A percentile compares a stretch with the other conserved stretches of the same genome.
These are phyloP conservation scores for Sphenostylis stenocarpa DNA, from an alignment of 306 rosid genomes.

Conservation along the genomic window DNA sequence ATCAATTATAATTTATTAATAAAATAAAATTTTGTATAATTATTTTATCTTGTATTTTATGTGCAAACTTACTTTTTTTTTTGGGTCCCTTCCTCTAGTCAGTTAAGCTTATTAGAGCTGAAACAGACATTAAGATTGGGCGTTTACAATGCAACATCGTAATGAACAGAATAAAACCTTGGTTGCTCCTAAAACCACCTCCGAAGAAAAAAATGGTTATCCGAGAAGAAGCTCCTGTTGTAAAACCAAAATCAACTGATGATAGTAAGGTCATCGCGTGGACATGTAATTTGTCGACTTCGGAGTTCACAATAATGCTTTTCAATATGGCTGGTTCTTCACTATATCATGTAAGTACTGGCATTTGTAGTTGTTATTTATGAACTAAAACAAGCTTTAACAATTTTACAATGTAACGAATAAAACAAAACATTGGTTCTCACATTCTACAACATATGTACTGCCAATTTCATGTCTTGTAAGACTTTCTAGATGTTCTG, in stretches of 20 bases:
- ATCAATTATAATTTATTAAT: too few relatives aligned
- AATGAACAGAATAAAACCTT: conserved; percentile 68
- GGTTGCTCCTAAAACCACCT: conserved; percentile 65
- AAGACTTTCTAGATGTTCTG: too few relatives aligned
- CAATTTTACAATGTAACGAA: background rate
- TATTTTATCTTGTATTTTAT: too few relatives aligned
- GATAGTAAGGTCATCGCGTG: conserved; percentile 62
- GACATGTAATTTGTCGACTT: conserved; percentile 82
- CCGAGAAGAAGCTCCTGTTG: conserved; percentile 56
- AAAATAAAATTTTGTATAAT: too few relatives aligned
- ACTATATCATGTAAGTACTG: conserved; percentile 71
- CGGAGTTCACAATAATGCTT: conserved; percentile 71
- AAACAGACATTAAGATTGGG: conserved; percentile 82
- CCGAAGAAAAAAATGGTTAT: conserved; percentile 78
- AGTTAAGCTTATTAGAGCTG: conserved; percentile 62
- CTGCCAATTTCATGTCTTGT: too few relatives aligned
- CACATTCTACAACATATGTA: too few relatives aligned
- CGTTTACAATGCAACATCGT: conserved; percentile 74
- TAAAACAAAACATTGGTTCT: too few relatives aligned
- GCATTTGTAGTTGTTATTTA: background rate
- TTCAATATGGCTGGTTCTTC: conserved; percentile 60
- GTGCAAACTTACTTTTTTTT: conserved; percentile 21
- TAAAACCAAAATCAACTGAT: conserved; percentile 58
- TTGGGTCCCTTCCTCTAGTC: conserved; percentile 49
- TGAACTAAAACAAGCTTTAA: background rate